Evolutionary conservation across 441 rosid genomes (phyloP), one percentile per base, ranked within the genome.

Genomic region (Erysimum cheiri): DNA sequence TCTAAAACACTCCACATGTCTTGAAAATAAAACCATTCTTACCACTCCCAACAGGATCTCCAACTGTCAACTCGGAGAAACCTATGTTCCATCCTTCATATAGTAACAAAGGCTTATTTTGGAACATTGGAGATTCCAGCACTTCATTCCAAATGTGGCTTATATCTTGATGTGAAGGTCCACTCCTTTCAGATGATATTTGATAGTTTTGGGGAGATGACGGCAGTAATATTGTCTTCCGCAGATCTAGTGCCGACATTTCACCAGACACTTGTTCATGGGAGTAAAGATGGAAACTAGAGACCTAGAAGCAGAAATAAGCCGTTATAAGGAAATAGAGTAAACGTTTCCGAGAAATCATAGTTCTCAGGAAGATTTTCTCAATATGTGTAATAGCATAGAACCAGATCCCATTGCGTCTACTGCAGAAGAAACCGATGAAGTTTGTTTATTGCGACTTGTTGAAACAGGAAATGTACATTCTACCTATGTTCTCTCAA

Each of bases 1-100:
- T 19, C 7, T 13, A 48, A 10, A 43, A 46, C 12, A 46, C 11
- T 15, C 50, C 26, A 46, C 17, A 47, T 19, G 53, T 47, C n/a
- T 22, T 47, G 28, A 19, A 9, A 3, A 47, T 19, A 50, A 50
- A 50, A 50, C 35, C 33, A 5, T 61, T 11, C 84, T 85, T 85
- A 96, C 98, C 99, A 58, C 91, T 96, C 37, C 99, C 98, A 81
- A 96, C 98, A 63, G 97, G 96, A 75, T 90, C 83, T 58, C 96
- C 96, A 71, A 96, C 96, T 0, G 87, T 84, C 75, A 96, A 64
- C 71, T 93, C 97, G 17, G 94, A 87, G 81, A 85, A 92, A 80
- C 88, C 91, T 74, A 96, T 96, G 74, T 87, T 86, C 99, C 99
- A 96, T 70, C 88, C 97, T 58, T 85, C 85, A 68, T 76, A 96